Percentiles rank a stretch among this genome's conserved stretches.
Conservation (phyloP, 2,329 filamentous ascomycete species). For the Talaromyces funiculosus region DNA sequence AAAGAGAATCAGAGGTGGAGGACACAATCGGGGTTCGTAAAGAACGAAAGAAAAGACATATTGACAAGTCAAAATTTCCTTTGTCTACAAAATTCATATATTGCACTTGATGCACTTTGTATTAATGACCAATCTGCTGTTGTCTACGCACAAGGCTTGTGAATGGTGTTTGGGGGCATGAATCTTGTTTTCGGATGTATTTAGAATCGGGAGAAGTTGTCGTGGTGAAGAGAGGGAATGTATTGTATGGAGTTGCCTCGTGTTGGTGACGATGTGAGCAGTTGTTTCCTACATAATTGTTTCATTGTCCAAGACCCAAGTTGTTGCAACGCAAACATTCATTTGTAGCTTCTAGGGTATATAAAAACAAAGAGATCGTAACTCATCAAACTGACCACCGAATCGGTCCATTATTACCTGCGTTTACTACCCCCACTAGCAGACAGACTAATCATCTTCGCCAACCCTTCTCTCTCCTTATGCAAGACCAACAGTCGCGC, state of each 20-base stretch:
- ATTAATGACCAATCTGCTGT: slow-evolving; percentile 4
- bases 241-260: neutral
- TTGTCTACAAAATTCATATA: slow-evolving; percentile 12
- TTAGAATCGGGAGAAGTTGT: neutral
- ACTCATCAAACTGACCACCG: slow-evolving; percentile 2
- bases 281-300: neutral
- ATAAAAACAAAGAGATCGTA: slow-evolving; percentile 8
- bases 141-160: neutral
- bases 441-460: slow-evolving; percentile 52
- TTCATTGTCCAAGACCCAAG: neutral
- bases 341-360: slow-evolving; percentile 8
- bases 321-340: neutral
- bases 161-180: slow-evolving; percentile 1
- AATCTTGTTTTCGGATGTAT: slow-evolving; percentile 1
- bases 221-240: neutral
- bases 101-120: slow-evolving; percentile 6
- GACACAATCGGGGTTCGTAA: slow-evolving; percentile 27
- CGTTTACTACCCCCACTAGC: slow-evolving; percentile 11
- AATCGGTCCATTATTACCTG: neutral
- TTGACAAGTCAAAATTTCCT: slow-evolving; percentile 12
- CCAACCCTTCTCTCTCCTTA: slow-evolving; percentile 63
- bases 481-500: slow-evolving; percentile 59
- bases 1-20: slow-evolving; percentile 45
- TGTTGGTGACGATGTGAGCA: neutral
- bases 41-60: neutral